phyloP scores from a whole-genome alignment of 129 eudicot species.

The Silybum marianum region DNA sequence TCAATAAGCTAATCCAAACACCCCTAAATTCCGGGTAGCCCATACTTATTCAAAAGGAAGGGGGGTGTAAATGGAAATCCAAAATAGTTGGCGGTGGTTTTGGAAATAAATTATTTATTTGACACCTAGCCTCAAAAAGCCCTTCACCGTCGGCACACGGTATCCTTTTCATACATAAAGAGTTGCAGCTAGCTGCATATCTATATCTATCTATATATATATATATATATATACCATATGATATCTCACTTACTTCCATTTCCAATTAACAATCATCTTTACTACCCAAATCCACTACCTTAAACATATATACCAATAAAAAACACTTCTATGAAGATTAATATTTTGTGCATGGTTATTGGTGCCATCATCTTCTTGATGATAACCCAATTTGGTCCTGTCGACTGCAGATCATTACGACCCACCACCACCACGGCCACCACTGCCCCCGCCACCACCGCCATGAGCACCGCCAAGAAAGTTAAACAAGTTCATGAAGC shows the following conservation, averaged over 20 bases:
- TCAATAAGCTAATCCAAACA: too few relatives aligned
- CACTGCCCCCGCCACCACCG: not conserved
- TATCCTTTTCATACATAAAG: conserved; percentile 13
- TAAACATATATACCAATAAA: not conserved
- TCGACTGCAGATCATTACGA: conserved; percentile 1
- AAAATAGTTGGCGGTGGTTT: conserved; percentile 2
- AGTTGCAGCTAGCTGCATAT: not conserved
- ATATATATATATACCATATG: not conserved
- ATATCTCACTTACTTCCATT: not conserved
- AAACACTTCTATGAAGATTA: conserved; percentile 2
- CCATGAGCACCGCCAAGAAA: not conserved
- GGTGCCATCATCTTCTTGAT: conserved; percentile 8
- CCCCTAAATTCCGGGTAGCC: too few relatives aligned
- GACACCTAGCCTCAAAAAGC: conserved; percentile 10
- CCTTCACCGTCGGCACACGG: conserved; percentile 25
- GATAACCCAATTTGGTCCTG: conserved; percentile 8
- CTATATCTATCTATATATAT: too few relatives aligned
- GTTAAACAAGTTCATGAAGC: not conserved
- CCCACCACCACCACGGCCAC: not conserved
- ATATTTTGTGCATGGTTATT: not conserved
- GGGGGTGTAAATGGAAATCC: not conserved
- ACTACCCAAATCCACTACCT: not conserved
- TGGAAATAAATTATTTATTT: not conserved
- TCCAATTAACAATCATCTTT: not conserved
- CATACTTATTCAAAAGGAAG: conserved; percentile 4